Percentiles rank a stretch among this genome's conserved stretches.
phyloP scores from a whole-genome alignment of 768 basidiomycete species.

The Rhodotorula babjevae region DNA sequence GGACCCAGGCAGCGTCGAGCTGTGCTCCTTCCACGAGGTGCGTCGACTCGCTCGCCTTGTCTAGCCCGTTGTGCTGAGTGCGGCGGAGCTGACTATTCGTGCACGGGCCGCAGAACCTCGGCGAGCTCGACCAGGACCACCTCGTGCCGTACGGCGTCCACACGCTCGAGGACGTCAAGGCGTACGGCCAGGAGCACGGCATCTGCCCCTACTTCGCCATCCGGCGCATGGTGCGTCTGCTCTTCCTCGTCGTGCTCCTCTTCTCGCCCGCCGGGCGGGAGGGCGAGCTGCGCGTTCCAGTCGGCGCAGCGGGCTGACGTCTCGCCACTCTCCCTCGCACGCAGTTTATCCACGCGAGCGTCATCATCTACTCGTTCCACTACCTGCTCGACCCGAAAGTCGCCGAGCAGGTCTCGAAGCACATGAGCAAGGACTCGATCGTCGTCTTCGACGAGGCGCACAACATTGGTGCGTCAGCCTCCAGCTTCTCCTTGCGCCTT shows the following conservation, averaged over 20 bases:
- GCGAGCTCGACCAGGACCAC: conserved; percentile 71
- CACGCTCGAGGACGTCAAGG: conserved; percentile 87
- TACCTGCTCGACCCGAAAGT: conserved; percentile 98
- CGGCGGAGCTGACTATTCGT: neutral
- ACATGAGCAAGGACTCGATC: conserved; percentile 94
- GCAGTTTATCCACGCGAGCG: conserved; percentile 89
- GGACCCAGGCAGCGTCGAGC: conserved; percentile 71
- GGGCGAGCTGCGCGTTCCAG: no score
- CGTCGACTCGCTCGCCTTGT: conserved; percentile 24
- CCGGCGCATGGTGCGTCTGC: conserved; percentile 76
- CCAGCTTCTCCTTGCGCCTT: conserved; percentile 6
- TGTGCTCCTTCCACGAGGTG: conserved; percentile 96
- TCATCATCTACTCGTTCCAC: conserved; percentile 98
- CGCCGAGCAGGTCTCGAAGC: conserved; percentile 96
- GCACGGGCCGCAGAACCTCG: conserved; percentile 61
- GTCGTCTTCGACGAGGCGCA: conserved; percentile 99
- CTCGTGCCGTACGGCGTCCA: conserved; percentile 80
- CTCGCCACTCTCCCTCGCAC: no score
- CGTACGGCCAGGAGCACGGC: conserved; percentile 76
- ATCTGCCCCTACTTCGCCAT: conserved; percentile 95
- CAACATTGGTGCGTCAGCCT: conserved; percentile 71
- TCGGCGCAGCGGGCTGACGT: no score
- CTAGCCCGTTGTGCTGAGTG: no score
- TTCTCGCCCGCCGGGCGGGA: neutral
- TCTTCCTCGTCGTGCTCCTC: no score